These are phyloP conservation scores for Pichia paraexigua DNA, from an alignment of 805 yeast genomes.

Conservation along the genomic window DNA sequence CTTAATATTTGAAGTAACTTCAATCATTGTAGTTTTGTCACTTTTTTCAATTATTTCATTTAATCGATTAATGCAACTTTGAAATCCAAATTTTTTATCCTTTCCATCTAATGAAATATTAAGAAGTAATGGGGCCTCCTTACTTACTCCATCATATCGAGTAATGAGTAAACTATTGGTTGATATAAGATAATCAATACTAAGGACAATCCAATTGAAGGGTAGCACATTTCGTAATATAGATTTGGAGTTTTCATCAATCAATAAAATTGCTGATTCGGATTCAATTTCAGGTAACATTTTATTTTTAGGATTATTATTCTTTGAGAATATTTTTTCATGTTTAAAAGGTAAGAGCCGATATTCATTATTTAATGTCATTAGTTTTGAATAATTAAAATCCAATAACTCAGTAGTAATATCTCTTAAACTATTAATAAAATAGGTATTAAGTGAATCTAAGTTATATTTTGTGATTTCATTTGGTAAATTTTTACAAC, in stretches of 20 bases:
- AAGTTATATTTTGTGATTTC: not conserved
- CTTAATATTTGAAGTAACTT: slow-evolving; percentile 42
- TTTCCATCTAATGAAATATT: slow-evolving; percentile 55
- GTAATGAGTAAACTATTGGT: slow-evolving; percentile 50
- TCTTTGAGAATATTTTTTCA: slow-evolving; percentile 15
- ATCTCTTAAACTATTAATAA: not conserved
- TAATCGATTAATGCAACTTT: slow-evolving; percentile 40
- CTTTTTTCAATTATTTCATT: slow-evolving; percentile 49
- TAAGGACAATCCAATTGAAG: slow-evolving; percentile 46
- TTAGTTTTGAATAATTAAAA: not conserved
- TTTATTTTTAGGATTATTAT: slow-evolving; percentile 13
- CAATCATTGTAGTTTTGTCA: slow-evolving; percentile 48
- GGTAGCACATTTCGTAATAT: slow-evolving; percentile 30
- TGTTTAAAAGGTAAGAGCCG: slow-evolving; percentile 7
- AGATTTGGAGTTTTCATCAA: not conserved
- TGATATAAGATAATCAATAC: slow-evolving; percentile 50
- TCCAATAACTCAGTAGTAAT: not conserved
- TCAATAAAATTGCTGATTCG: not conserved
- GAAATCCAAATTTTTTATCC: slow-evolving; percentile 36
- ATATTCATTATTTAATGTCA: slow-evolving; percentile 2
- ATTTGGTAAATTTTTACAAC: not conserved
- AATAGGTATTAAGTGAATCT: not conserved
- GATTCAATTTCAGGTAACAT: slow-evolving; percentile 13
- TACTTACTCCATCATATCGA: slow-evolving; percentile 8
- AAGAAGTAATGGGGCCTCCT: slow-evolving; percentile 28